phyloP scores from a whole-genome alignment of 345 rosid species.

The Conringia planisiliqua region DNA sequence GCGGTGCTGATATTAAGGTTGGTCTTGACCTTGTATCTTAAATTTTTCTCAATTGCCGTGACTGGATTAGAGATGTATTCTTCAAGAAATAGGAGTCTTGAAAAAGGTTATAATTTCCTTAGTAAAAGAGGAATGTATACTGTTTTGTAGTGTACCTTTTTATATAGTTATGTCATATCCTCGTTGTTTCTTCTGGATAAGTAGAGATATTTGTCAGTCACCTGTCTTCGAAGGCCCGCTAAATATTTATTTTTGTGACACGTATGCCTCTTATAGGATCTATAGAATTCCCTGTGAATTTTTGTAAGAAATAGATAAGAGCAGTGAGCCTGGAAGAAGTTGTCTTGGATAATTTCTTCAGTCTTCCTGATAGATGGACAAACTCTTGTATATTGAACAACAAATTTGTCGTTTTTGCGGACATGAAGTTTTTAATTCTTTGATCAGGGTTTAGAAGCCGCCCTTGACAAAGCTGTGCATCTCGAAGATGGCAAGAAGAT shows the following conservation, averaged over 20 bases:
- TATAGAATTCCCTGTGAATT: background rate
- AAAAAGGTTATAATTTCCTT: background rate
- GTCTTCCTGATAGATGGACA: background rate
- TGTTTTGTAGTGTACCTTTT: background rate
- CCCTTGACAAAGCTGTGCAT: conserved; percentile 95
- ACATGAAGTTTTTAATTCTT: conserved; percentile 1
- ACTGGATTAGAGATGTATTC: conserved; percentile 1
- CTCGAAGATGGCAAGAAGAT: conserved; percentile 94
- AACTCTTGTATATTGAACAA: background rate
- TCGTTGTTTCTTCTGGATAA: conserved; percentile 14
- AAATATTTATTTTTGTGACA: background rate
- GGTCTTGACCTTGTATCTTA: background rate
- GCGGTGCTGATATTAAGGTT: conserved; percentile 98
- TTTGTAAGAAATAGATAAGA: background rate
- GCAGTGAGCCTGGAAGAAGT: background rate
- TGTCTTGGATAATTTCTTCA: conserved; percentile 10
- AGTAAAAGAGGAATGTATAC: background rate
- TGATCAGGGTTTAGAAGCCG: conserved; percentile 91
- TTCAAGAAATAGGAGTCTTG: background rate
- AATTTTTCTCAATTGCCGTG: background rate
- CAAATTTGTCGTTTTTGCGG: background rate
- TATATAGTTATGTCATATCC: background rate
- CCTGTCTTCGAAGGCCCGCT: background rate
- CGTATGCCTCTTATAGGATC: background rate
- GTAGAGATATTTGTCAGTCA: conserved; percentile 13